Evolutionary conservation across 2,329 filamentous ascomycete genomes (phyloP).

Genomic region (Keithomyces neogunnii): DNA sequence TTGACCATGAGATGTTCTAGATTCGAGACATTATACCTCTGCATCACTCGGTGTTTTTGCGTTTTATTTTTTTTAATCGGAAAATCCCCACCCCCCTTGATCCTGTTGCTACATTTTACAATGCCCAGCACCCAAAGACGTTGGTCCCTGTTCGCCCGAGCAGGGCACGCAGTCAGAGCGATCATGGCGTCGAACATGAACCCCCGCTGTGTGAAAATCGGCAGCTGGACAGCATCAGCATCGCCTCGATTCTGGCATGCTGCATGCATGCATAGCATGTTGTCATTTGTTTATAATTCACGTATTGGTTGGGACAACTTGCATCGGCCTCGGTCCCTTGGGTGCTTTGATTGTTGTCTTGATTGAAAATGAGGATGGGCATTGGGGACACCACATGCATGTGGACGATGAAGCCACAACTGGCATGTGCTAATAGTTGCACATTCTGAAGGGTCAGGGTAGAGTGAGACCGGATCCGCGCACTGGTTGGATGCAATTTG

Average conservation of each 20-base stretch:
- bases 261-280: not conserved
- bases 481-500: too few relatives aligned
- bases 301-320: constrained; percentile 1
- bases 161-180: not conserved
- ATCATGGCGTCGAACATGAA: not conserved
- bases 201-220: too few relatives aligned
- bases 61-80: constrained; percentile 12
- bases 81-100: constrained; percentile 3
- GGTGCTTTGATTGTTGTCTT: not conserved
- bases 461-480: not conserved
- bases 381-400: constrained; percentile 8
- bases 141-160: not conserved
- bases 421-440: constrained; percentile 6
- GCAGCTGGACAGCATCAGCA: too few relatives aligned
- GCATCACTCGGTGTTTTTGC: constrained; percentile 17
- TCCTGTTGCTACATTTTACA: constrained; percentile 9
- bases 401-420: constrained; percentile 2
- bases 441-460: not conserved
- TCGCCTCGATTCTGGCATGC: too few relatives aligned
- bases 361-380: constrained; percentile 10
- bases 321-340: not conserved
- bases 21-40: constrained; percentile 16
- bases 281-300: constrained; percentile 5
- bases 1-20: constrained; percentile 12
- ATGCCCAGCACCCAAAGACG: not conserved